Base-by-base conservation (phyloP, 2,329 filamentous ascomycete genomes). In the Ceratocystis diversiconidia region DNA sequence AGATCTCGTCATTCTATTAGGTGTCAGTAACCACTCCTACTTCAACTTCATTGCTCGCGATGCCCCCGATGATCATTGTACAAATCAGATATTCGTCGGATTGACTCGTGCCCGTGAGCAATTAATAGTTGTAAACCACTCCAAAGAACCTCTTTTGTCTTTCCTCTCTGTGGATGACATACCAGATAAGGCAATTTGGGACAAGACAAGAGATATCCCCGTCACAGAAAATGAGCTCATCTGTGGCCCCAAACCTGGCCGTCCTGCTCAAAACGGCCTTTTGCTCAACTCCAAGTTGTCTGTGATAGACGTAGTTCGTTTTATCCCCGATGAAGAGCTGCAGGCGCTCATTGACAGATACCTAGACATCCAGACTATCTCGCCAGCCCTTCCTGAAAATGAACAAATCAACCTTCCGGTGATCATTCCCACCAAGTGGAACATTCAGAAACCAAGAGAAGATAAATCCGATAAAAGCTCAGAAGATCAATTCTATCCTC, bases 21-120 rank as follows among this genome's bases (percentile, higher is more conserved):
- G 69, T 4, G 68, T 71, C 0, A 63, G 41, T 6, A 71, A 73
- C 48, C 62, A 70, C 12, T 68, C 68, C 0, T 74, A 70, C 61
- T 73, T 74, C 32, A 4, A 64, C 4, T 67, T 64, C 22, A 57
- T 70, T 2, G 72, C 70, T 1, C 70, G 71, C 10, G 66, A 72
- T 55, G 57, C 70, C n/a, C 71, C 71, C 2, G 71, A 73, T n/a
- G 70, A 72, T 48, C 65, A 50, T 5, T 73, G 71, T 22, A 71
- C 72, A 7, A 74, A 74, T 15, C 68, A 70, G 28, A 64, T 64
- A 12, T 73, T 72, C 64, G 73, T 74, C 6, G 73, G 71, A 8
- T 62, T 74, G 1, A 73, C 72, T 0, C 71, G 73, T 12, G 70
- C 72, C 10, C 36, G 44, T 10, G 68, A 71, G 46, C 72, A 73